Evolutionary conservation across 257 asterid genomes (phyloP).

Genomic region (Nicotiana paniculata): DNA sequence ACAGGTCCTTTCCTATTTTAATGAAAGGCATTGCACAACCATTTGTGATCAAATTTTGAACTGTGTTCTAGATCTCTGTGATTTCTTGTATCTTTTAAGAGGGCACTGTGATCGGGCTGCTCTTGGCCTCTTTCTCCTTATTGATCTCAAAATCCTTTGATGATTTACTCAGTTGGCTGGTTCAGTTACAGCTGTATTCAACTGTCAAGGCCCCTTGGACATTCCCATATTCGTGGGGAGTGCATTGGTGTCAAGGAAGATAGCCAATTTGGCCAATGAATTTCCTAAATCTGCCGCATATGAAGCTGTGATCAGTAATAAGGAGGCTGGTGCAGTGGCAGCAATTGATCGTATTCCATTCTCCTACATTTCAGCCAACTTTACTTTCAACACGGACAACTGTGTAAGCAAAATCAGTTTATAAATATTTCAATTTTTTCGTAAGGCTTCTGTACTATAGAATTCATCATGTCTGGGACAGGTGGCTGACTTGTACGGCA

Average conservation of each 20-base stretch:
- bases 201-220: constrained; percentile 99
- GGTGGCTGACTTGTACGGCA: constrained; percentile 99
- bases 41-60: not conserved
- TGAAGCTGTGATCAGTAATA: constrained; percentile 74
- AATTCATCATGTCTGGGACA: constrained; percentile 18
- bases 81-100: not conserved
- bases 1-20: not conserved
- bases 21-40: not conserved
- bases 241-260: constrained; percentile 89
- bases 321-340: constrained; percentile 98
- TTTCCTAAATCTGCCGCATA: constrained; percentile 73
- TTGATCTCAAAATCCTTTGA: constrained; percentile 10
- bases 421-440: constrained; percentile 2
- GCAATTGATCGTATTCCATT: constrained; percentile 92
- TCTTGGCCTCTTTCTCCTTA: not conserved
- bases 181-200: constrained; percentile 89
- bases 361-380: constrained; percentile 91
- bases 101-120: not conserved
- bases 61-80: not conserved
- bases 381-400: constrained; percentile 93
- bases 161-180: constrained; percentile 79
- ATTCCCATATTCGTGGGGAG: constrained; percentile 97
- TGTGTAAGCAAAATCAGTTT: constrained; percentile 58
- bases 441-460: not conserved
- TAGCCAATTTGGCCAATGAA: constrained; percentile 53